Conservation (phyloP, 2,329 filamentous ascomycete species). For the Scedosporium apiospermum region DNA sequence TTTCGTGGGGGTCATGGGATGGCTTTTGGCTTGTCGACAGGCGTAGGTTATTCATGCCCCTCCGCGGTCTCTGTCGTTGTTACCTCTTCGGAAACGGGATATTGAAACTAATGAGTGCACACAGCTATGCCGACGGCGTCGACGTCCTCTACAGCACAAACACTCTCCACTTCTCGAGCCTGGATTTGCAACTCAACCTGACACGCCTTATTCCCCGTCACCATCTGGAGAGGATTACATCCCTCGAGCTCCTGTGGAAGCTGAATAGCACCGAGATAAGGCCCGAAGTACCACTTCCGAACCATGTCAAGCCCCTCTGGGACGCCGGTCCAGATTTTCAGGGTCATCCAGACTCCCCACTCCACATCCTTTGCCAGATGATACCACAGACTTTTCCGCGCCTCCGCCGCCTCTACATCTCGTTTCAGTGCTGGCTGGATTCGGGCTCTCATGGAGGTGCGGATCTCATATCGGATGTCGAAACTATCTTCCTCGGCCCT, state of each 20-base stretch:
- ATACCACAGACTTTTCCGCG: no score
- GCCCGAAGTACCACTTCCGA: no score
- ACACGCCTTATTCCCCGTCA: constrained; percentile 9
- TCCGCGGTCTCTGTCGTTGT: neutral
- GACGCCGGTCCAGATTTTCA: no score
- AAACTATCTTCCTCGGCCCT: no score
- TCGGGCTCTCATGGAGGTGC: no score
- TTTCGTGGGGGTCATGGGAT: constrained; percentile 19
- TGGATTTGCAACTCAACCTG: neutral
- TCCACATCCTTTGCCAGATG: no score
- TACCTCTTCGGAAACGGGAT: neutral
- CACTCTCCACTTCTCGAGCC: constrained; percentile 14
- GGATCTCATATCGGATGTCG: no score
- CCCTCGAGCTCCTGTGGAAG: constrained; percentile 9
- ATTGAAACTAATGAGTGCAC: neutral
- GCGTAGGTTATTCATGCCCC: constrained; percentile 12
- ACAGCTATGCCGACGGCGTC: constrained; percentile 18
- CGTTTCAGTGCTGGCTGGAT: no score
- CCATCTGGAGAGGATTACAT: constrained; percentile 10
- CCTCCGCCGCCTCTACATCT: no score
- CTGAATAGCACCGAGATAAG: no score
- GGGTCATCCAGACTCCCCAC: no score
- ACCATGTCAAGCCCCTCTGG: no score
- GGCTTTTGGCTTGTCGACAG: constrained; percentile 18
- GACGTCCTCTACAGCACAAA: constrained; percentile 19